Percentiles rank a stretch among this genome's conserved stretches.
Evolutionary conservation across 306 rosid species (phyloP).

Genomic region (Urtica urens): DNA sequence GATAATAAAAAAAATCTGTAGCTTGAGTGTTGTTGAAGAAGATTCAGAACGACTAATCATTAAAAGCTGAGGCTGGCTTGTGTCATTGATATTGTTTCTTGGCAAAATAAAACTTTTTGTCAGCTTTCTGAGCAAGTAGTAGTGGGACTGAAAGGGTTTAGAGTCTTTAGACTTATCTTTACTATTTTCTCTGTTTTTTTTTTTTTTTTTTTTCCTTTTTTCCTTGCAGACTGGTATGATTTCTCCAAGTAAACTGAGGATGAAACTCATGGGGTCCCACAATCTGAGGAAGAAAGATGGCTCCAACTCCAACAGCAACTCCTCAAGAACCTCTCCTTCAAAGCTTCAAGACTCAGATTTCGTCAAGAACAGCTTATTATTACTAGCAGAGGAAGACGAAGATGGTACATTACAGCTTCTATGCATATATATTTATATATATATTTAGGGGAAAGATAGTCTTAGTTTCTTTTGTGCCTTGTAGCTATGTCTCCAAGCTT

Average conservation of each 20-base stretch:
- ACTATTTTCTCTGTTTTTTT: background rate
- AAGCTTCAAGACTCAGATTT: slow-evolving; percentile 60
- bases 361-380: slow-evolving; percentile 53
- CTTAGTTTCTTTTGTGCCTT: slow-evolving; percentile 6
- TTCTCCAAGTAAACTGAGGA: slow-evolving; percentile 88
- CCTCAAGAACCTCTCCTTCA: slow-evolving; percentile 91
- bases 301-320: slow-evolving; percentile 82
- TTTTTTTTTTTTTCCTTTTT: background rate
- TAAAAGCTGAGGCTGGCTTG: slow-evolving; percentile 3
- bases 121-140: background rate
- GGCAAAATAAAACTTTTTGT: slow-evolving; percentile 1
- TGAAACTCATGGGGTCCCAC: slow-evolving; percentile 83
- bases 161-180: too few species aligned
- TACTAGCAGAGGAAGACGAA: slow-evolving; percentile 36
- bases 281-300: slow-evolving; percentile 60
- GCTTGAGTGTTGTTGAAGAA: background rate
- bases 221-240: slow-evolving; percentile 71
- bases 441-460: background rate
- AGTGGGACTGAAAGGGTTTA: slow-evolving; percentile 7
- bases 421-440: background rate
- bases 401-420: slow-evolving; percentile 37
- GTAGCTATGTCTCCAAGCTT: slow-evolving; percentile 53
- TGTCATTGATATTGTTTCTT: background rate
- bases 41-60: slow-evolving; percentile 1
- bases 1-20: too few species aligned